A percentile compares a stretch with the other conserved stretches of the same genome.
These are phyloP conservation scores for Alloteropsis angusta DNA, from an alignment of 202 grass and related monocot genomes.

Conservation along the genomic window DNA sequence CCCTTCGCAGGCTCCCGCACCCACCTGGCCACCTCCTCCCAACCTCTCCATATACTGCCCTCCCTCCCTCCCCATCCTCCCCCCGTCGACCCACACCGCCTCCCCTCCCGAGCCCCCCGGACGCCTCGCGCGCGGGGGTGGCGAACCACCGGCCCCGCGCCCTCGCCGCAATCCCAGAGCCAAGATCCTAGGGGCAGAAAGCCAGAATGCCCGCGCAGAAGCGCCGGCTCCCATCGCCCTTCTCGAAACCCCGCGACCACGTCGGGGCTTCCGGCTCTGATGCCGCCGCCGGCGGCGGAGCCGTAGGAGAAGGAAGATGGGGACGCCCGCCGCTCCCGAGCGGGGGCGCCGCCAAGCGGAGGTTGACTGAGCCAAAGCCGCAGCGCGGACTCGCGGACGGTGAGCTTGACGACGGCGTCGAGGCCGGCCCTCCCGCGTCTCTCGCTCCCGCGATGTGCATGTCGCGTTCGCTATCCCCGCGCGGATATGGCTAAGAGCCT, in stretches of 20 bases:
- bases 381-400: conserved; percentile 22
- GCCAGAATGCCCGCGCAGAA: conserved; percentile 80
- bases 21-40: conserved; percentile 40
- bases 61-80: background rate
- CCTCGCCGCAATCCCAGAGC: conserved; percentile 6
- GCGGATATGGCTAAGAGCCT: conserved; percentile 26
- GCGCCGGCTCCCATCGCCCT: conserved; percentile 35
- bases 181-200: conserved; percentile 15
- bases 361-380: conserved; percentile 23
- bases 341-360: conserved; percentile 29
- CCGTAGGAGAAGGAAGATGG: conserved; percentile 9
- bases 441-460: conserved; percentile 19
- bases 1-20: conserved; percentile 19
- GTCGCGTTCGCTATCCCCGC: conserved; percentile 12
- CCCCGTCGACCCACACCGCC: conserved; percentile 25
- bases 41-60: conserved; percentile 17
- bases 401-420: conserved; percentile 33
- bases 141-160: conserved; percentile 13
- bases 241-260: conserved; percentile 26
- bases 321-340: conserved; percentile 3
- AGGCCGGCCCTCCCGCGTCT: background rate
- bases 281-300: background rate
- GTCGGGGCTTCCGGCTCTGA: conserved; percentile 20
- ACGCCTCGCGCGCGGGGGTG: background rate
- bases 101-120: background rate